Evolutionary conservation across 163 green algal species (phyloP).

Genomic region (Chlorella variabilis): DNA sequence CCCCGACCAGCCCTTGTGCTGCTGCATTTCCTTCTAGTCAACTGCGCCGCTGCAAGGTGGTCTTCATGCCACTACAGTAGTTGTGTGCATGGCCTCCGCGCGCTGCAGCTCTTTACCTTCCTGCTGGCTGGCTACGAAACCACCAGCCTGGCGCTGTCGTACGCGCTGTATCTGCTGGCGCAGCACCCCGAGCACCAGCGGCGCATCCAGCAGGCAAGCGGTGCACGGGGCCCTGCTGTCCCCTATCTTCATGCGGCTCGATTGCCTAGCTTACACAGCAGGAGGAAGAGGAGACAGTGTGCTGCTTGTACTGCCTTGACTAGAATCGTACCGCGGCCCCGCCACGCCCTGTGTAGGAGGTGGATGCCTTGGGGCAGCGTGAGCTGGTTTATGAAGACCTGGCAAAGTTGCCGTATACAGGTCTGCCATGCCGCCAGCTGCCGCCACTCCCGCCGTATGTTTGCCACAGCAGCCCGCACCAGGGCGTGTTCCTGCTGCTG

Average conservation of each 20-base stretch:
- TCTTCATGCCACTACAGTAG: no score
- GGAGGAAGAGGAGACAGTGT: no score
- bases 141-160: conserved; percentile 17
- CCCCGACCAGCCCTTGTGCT: no score
- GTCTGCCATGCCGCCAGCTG: no score
- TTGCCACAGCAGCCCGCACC: no score
- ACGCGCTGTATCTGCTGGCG: conserved; percentile 3
- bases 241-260: no score
- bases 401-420: neutral
- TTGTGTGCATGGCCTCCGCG: no score
- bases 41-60: no score
- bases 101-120: conserved; percentile 27
- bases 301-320: no score
- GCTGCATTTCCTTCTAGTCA: neutral
- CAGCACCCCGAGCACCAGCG: conserved; percentile 12
- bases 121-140: conserved; percentile 30
- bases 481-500: neutral
- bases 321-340: no score
- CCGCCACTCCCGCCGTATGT: neutral
- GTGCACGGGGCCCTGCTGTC: no score
- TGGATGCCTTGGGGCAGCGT: conserved; percentile 1
- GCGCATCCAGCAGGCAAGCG: neutral
- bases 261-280: no score
- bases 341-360: neutral
- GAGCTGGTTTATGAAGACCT: conserved; percentile 8